Evolutionary conservation across 306 rosid species (phyloP).

Genomic region (Leucaena leucocephala): DNA sequence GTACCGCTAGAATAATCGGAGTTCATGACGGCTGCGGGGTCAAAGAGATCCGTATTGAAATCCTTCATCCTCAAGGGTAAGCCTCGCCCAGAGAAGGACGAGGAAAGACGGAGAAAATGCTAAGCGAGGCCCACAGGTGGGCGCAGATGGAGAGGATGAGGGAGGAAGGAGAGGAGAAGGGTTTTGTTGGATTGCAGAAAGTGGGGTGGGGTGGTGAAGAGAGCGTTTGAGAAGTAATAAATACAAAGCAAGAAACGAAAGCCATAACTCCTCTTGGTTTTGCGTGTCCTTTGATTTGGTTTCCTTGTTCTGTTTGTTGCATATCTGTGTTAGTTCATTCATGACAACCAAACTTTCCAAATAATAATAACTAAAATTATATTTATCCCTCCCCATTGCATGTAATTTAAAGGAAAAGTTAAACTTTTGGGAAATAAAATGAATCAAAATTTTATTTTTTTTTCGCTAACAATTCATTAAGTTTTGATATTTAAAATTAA

Average conservation of each 20-base stretch:
- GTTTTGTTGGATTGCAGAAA: neutral
- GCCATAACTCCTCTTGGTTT: neutral
- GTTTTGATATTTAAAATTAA: too few relatives aligned
- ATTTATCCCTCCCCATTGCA: too few relatives aligned
- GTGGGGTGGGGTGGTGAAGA: neutral
- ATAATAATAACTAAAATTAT: neutral
- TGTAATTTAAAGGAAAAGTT: too few relatives aligned
- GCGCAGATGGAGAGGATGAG: neutral
- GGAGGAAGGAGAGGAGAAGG: neutral
- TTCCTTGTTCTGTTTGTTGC: constrained; percentile 1
- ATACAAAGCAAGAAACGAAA: neutral
- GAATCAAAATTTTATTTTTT: too few relatives aligned
- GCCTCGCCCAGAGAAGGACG: neutral
- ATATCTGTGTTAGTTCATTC: neutral
- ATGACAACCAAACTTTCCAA: neutral
- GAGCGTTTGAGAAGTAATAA: neutral
- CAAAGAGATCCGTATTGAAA: constrained; percentile 75
- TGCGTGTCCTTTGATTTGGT: neutral
- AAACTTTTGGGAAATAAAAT: too few relatives aligned
- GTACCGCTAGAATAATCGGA: constrained; percentile 55
- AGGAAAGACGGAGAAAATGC: neutral
- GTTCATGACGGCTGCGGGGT: constrained; percentile 72
- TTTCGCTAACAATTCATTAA: too few relatives aligned
- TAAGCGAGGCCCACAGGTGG: constrained; percentile 14
- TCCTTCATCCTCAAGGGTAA: constrained; percentile 36